phyloP scores from a whole-genome alignment of 2,329 filamentous ascomycete species.

The Exophiala spinifera region DNA sequence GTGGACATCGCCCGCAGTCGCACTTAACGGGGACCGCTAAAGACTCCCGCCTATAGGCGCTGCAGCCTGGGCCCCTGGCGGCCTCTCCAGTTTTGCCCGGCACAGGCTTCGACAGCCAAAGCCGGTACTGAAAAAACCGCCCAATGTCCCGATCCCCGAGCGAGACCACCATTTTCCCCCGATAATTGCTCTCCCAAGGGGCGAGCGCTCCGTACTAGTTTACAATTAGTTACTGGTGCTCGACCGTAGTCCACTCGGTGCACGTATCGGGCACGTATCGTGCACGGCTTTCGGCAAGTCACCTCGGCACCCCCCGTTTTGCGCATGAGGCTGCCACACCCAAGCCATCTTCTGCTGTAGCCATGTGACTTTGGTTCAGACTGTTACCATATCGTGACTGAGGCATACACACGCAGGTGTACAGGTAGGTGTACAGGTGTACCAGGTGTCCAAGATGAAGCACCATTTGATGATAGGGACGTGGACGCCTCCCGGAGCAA shows the following conservation, averaged over 20 bases:
- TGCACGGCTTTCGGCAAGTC: not conserved
- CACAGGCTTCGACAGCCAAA: too few relatives aligned
- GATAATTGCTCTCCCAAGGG: not conserved
- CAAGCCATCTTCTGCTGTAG: not conserved
- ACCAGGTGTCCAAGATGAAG: constrained; percentile 10
- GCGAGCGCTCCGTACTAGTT: too few relatives aligned
- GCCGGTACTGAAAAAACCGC: too few relatives aligned
- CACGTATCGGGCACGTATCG: not conserved
- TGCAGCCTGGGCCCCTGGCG: too few relatives aligned
- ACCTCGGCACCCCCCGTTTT: not conserved
- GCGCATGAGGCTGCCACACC: too few relatives aligned
- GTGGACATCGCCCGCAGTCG: too few relatives aligned
- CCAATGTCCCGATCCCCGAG: too few relatives aligned
- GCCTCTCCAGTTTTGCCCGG: too few relatives aligned
- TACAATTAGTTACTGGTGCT: too few relatives aligned
- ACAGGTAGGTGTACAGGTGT: not conserved
- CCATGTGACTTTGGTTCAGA: constrained; percentile 1
- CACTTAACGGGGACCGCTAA: too few relatives aligned
- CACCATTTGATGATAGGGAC: constrained; percentile 91
- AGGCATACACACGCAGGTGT: not conserved
- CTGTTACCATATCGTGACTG: not conserved
- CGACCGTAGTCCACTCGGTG: not conserved
- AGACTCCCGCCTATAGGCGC: too few relatives aligned
- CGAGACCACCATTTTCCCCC: too few relatives aligned
- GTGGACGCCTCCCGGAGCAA: constrained; percentile 84